Evolutionary conservation across 2,329 filamentous ascomycete genomes (phyloP), one percentile per base, ranked within the genome.

Genomic region (Didymella keratinophila): DNA sequence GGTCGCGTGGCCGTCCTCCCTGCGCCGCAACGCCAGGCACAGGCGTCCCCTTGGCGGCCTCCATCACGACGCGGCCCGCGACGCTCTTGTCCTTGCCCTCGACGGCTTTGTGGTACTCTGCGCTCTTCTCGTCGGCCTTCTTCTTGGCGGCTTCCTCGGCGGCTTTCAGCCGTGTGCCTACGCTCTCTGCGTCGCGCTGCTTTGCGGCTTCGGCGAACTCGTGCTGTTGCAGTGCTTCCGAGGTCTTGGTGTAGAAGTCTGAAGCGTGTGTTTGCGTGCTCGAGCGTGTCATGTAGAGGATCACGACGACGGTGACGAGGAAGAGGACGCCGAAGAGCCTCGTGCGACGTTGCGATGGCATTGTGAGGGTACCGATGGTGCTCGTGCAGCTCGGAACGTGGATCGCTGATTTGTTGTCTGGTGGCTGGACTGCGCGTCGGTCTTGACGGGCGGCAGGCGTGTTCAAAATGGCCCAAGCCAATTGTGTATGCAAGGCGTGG

Each of bases 201-300:
- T 77, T 75, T 43, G 78, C 74, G 36, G 79, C 80, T 28, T 70
- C 68, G 36, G 68, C 66, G 51, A 72, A 73, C 45, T 74, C 74
- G 63, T 63, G 74, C 66, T 66, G 70, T 56, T 79, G 74, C 37
- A 81, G 75, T 11, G 80, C 80, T 60, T 86, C 79, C 62, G 86
- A 81, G n/a, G 84, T 88, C 46, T 82, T 81, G 25, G 78, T 80
- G 75, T 87, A 86, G 78, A 87, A 87, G 67, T 83, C 82, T 42
- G 78, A 82, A 46, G 80, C 80, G 60, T 79, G 76, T 32, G 81
- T 80, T 48, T 83, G 79, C 56, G 84, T 82, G 51, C 85, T 79
- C 47, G 83, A 83, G n/a, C 84, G 84, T 20, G 88, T 89, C 74
- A 92, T 88, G 80, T 94, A 92, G 66, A 96, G 81, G 53, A 89